Conservation (phyloP, 2,329 filamentous ascomycete genomes). For the Chaetoscypha palmicola region DNA sequence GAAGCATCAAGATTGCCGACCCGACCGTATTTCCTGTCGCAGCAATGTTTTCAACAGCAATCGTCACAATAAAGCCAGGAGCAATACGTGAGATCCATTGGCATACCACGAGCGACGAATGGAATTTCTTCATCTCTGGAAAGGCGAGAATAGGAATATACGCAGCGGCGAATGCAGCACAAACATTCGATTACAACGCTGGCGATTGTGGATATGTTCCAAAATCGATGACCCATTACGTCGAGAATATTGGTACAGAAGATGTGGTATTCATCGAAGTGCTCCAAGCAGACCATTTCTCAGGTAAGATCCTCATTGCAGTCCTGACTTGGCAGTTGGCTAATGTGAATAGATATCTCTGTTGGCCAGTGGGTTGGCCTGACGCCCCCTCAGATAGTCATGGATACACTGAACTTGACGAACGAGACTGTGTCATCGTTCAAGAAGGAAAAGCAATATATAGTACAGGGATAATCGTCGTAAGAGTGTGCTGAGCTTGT, state of each 20-base stretch:
- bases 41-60: conserved; percentile 64
- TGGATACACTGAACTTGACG: conserved; percentile 45
- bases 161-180: conserved; percentile 57
- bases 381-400: conserved; percentile 50
- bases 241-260: conserved; percentile 75
- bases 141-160: conserved; percentile 70
- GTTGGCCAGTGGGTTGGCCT: conserved; percentile 42
- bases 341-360: conserved; percentile 31
- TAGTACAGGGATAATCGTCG: too few relatives aligned
- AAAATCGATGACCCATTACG: conserved; percentile 71
- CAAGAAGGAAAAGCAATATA: conserved; percentile 40
- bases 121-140: conserved; percentile 71
- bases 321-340: conserved; percentile 6
- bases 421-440: conserved; percentile 34
- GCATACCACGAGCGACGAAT: conserved; percentile 74
- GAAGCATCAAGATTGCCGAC: conserved; percentile 66
- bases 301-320: conserved; percentile 13
- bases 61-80: conserved; percentile 59
- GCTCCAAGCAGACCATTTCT: conserved; percentile 62
- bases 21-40: conserved; percentile 70
- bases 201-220: conserved; percentile 75
- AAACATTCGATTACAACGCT: conserved; percentile 69
- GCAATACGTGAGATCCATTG: conserved; percentile 56
- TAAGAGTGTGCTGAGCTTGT: too few relatives aligned
- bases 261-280: conserved; percentile 70